phyloP scores from a whole-genome alignment of 495 filamentous ascomycete genomes.

The Penicillium turbatum region DNA sequence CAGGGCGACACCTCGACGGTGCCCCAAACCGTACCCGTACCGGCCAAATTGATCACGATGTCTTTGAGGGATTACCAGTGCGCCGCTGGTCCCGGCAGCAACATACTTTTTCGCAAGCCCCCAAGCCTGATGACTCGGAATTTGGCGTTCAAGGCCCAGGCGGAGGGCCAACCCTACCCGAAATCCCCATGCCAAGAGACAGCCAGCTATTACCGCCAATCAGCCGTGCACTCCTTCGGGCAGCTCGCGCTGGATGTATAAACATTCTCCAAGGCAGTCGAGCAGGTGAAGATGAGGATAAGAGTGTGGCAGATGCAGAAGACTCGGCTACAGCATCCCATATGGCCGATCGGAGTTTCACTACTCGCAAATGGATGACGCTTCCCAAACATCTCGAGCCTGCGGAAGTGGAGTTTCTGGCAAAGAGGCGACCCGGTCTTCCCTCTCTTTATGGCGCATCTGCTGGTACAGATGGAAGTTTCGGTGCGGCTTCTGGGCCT shows the following conservation, averaged over 20 bases:
- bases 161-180: slow-evolving; percentile 45
- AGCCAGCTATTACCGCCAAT: slow-evolving; percentile 71
- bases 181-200: slow-evolving; percentile 79
- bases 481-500: slow-evolving; percentile 33
- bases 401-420: slow-evolving; percentile 73
- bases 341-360: slow-evolving; percentile 55
- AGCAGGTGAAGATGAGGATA: slow-evolving; percentile 46
- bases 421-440: slow-evolving; percentile 79
- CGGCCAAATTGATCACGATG: slow-evolving; percentile 84
- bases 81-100: slow-evolving; percentile 79
- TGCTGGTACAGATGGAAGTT: slow-evolving; percentile 41
- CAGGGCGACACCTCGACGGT: slow-evolving; percentile 43
- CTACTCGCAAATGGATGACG: slow-evolving; percentile 71
- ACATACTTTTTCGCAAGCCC: slow-evolving; percentile 65
- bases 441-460: slow-evolving; percentile 49
- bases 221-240: slow-evolving; percentile 79
- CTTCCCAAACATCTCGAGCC: slow-evolving; percentile 73
- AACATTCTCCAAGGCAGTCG: slow-evolving; percentile 49
- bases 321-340: slow-evolving; percentile 28
- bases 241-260: slow-evolving; percentile 70
- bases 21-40: slow-evolving; percentile 67
- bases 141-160: slow-evolving; percentile 53
- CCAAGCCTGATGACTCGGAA: slow-evolving; percentile 49
- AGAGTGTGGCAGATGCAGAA: slow-evolving; percentile 46
- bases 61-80: slow-evolving; percentile 91